Conservation (phyloP, 257 asterid genomes). For the Penstemon newberryi region DNA sequence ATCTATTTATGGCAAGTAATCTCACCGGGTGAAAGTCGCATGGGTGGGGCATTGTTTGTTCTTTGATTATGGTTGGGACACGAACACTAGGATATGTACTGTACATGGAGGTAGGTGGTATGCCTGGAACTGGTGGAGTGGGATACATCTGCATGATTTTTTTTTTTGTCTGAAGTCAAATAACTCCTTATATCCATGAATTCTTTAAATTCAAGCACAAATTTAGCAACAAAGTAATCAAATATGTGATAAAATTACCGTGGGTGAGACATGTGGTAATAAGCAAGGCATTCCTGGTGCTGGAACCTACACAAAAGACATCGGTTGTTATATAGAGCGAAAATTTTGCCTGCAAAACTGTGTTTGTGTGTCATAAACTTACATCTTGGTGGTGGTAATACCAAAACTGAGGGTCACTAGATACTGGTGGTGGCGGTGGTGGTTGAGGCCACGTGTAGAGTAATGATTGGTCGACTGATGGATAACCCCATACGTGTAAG, state of each 20-base stretch:
- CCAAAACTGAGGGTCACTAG: slow-evolving; percentile 60
- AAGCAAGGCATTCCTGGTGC: slow-evolving; percentile 68
- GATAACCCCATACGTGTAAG: slow-evolving; percentile 91
- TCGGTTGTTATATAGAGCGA: slow-evolving; percentile 10
- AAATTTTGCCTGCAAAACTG: neutral
- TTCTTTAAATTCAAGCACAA: neutral
- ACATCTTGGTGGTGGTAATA: slow-evolving; percentile 62
- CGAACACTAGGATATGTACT: slow-evolving; percentile 43
- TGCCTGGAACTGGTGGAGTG: slow-evolving; percentile 43
- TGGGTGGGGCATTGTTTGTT: slow-evolving; percentile 44
- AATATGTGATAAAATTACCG: slow-evolving; percentile 38
- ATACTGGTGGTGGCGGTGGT: slow-evolving; percentile 27
- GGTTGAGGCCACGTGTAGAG: slow-evolving; percentile 55
- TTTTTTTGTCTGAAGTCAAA: neutral
- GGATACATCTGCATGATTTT: slow-evolving; percentile 42
- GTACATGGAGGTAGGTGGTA: slow-evolving; percentile 42
- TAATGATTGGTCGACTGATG: slow-evolving; percentile 49
- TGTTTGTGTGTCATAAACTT: slow-evolving; percentile 26
- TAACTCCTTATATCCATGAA: slow-evolving; percentile 14
- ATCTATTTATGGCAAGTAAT: neutral
- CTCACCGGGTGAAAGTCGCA: slow-evolving; percentile 48
- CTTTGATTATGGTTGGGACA: slow-evolving; percentile 33
- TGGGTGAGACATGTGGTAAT: slow-evolving; percentile 45
- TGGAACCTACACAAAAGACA: slow-evolving; percentile 46
- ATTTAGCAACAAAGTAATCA: slow-evolving; percentile 9